Percentiles rank a stretch among this genome's conserved stretches.
Conservation (phyloP, 805 yeast species). For the Metschnikowia anglica region DNA sequence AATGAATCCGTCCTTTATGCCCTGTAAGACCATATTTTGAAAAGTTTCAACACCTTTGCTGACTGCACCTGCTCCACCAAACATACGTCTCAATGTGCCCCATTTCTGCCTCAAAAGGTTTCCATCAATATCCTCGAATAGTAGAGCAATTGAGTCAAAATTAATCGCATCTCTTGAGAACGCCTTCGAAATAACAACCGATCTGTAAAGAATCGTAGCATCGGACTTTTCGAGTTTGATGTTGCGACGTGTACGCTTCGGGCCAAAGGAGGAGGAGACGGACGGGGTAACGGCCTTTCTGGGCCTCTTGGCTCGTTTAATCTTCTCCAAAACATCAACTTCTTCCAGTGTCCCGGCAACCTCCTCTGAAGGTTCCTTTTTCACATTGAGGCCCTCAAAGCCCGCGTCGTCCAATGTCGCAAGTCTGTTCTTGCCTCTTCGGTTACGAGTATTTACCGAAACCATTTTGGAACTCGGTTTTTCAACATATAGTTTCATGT, state of each 20-base stretch:
- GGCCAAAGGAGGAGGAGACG: constrained; percentile 1
- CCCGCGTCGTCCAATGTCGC: constrained; percentile 14
- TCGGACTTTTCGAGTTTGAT: constrained; percentile 43
- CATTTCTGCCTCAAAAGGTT: constrained; percentile 60
- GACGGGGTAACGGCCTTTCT: constrained; percentile 12
- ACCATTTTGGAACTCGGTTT: constrained; percentile 7
- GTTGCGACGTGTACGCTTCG: constrained; percentile 19
- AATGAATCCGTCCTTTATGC: constrained; percentile 56
- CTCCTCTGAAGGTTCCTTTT: neutral
- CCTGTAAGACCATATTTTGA: constrained; percentile 61
- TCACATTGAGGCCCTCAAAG: neutral
- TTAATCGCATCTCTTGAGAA: constrained; percentile 55
- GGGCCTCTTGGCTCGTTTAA: constrained; percentile 18
- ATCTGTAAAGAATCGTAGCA: constrained; percentile 55
- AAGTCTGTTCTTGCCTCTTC: constrained; percentile 15
- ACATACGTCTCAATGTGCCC: constrained; percentile 59
- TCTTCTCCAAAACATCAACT: constrained; percentile 11
- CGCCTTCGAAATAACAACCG: constrained; percentile 67
- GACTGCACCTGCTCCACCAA: constrained; percentile 52
- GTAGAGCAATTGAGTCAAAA: constrained; percentile 58
- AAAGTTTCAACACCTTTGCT: constrained; percentile 59
- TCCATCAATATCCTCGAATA: constrained; percentile 44
- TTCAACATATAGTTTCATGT: constrained; percentile 17
- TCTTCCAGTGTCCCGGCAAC: constrained; percentile 5
- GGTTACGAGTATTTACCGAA: constrained; percentile 1